Percentiles rank a stretch among this genome's conserved stretches.
Evolutionary conservation across 2,329 filamentous ascomycete species (phyloP).

Genomic region (Phialemoniopsis sp.): DNA sequence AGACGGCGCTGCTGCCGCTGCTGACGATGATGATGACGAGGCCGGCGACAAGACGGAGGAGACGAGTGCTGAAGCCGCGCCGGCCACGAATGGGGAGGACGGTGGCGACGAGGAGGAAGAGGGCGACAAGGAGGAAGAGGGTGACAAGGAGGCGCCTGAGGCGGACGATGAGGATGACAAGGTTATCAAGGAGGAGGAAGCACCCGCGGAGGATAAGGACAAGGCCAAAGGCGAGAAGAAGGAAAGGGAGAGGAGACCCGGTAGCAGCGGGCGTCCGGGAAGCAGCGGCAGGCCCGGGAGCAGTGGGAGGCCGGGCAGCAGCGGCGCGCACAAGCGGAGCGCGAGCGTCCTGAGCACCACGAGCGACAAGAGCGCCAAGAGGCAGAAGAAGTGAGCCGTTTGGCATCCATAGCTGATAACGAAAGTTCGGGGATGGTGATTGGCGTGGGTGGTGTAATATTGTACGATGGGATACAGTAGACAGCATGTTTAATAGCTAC

Average conservation of each 20-base stretch:
- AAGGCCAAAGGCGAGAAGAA: constrained; percentile 15
- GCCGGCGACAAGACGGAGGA: not conserved
- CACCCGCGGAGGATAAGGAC: constrained; percentile 9
- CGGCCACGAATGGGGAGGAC: not conserved
- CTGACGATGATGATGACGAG: not conserved
- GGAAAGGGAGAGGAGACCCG: constrained; percentile 21
- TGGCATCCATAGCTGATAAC: constrained; percentile 9
- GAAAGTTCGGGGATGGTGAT: no score
- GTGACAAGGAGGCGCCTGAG: constrained; percentile 5
- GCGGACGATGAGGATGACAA: constrained; percentile 3
- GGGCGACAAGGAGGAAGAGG: constrained; percentile 8
- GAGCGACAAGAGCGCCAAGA: constrained; percentile 61
- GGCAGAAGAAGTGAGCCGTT: constrained; percentile 47
- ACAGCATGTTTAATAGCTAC: no score
- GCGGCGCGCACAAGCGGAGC: constrained; percentile 65
- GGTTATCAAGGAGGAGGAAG: constrained; percentile 16
- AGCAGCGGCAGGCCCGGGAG: no score
- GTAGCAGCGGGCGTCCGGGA: constrained; percentile 4
- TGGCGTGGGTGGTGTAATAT: constrained; percentile 9
- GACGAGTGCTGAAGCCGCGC: constrained; percentile 2
- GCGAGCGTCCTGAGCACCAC: constrained; percentile 72
- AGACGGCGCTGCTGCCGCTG: not conserved
- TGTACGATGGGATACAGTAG: no score
- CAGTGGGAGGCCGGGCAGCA: constrained; percentile 19
- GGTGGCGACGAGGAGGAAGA: constrained; percentile 3